phyloP scores from a whole-genome alignment of 75 land plant species.

The Cunninghamia lanceolata region DNA sequence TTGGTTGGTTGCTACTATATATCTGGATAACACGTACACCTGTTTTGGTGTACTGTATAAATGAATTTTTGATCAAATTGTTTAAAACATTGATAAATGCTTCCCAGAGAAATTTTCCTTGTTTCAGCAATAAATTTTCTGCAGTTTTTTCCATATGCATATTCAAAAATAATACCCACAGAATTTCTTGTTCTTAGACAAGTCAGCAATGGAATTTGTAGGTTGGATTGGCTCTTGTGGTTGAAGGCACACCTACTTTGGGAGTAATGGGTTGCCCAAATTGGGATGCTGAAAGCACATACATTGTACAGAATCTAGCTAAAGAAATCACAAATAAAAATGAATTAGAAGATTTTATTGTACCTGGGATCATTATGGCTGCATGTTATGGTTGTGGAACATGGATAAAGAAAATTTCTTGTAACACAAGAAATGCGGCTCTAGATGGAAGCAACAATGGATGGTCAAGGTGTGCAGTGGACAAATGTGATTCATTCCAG shows the following conservation, averaged over 20 bases:
- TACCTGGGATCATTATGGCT: slow-evolving; percentile 61
- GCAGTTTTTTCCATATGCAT: background rate
- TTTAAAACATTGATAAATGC: background rate
- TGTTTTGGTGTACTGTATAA: background rate
- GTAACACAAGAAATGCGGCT: background rate
- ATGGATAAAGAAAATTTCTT: slow-evolving; percentile 47
- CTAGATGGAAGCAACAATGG: background rate
- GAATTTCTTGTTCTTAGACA: background rate
- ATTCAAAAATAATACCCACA: background rate
- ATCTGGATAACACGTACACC: background rate
- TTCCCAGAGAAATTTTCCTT: background rate
- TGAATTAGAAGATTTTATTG: slow-evolving; percentile 1
- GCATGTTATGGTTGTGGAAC: slow-evolving; percentile 71
- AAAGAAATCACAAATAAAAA: slow-evolving; percentile 1
- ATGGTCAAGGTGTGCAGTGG: slow-evolving; percentile 62
- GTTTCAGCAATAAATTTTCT: background rate
- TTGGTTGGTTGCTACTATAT: background rate
- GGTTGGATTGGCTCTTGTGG: slow-evolving; percentile 87
- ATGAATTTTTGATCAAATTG: background rate
- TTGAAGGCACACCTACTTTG: slow-evolving; percentile 64
- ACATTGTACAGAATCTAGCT: background rate
- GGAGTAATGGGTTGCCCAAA: slow-evolving; percentile 93
- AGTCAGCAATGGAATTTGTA: slow-evolving; percentile 21
- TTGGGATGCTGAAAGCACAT: slow-evolving; percentile 36
- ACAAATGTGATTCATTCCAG: slow-evolving; percentile 28